Conservation (phyloP, 495 filamentous ascomycete genomes). For the Aspergillus kassunensis region DNA sequence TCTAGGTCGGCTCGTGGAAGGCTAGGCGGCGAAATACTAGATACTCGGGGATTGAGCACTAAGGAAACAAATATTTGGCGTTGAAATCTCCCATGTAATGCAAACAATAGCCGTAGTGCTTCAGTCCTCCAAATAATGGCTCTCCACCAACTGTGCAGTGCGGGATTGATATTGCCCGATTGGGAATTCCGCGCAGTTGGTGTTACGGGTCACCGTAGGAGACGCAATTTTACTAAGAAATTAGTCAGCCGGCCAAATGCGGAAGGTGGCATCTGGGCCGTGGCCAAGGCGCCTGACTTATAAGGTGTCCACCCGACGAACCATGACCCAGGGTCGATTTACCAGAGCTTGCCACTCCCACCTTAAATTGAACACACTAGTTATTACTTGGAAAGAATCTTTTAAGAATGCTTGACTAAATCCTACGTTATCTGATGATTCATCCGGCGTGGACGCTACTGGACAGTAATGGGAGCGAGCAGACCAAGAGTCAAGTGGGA, state of each 20-base stretch:
- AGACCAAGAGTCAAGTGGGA: too few species aligned
- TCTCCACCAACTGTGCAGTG: conserved; percentile 5
- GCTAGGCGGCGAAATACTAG: not conserved
- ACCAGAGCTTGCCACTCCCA: too few species aligned
- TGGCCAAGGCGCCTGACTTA: too few species aligned
- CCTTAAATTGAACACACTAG: too few species aligned
- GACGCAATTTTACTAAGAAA: conserved; percentile 3
- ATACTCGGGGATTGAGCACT: not conserved
- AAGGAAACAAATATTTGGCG: not conserved
- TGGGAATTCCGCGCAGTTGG: conserved; percentile 19
- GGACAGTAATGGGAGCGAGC: too few species aligned
- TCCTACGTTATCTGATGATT: too few species aligned
- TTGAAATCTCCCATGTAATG: not conserved
- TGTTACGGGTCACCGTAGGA: conserved; percentile 4
- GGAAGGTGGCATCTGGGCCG: too few species aligned
- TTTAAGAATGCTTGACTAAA: too few species aligned
- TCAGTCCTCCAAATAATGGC: not conserved
- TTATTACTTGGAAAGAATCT: not conserved
- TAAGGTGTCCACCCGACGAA: too few species aligned
- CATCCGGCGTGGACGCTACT: not conserved
- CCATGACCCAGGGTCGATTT: too few species aligned
- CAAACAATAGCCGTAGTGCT: not conserved
- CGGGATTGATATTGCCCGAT: conserved; percentile 23
- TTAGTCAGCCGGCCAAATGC: too few species aligned
- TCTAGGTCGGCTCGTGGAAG: too few species aligned